These are phyloP conservation scores for Elsinoe perseae DNA, from an alignment of 2,329 filamentous ascomycete species.

Conservation along the genomic window DNA sequence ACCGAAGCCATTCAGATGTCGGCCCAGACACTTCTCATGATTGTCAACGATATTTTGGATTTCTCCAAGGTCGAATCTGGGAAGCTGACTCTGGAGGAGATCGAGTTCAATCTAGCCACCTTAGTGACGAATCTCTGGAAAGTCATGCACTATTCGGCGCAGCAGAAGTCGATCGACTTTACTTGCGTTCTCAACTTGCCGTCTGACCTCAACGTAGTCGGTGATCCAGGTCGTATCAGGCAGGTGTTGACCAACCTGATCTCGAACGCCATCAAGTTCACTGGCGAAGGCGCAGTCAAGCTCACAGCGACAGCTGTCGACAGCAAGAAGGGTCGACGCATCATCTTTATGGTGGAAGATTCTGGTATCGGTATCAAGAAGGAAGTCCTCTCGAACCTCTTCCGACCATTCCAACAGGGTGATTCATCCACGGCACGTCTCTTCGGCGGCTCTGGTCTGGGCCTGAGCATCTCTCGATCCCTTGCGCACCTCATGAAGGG, in stretches of 20 bases:
- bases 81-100: constrained; percentile 16
- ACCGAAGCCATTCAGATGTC: constrained; percentile 12
- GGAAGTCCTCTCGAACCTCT: constrained; percentile 16
- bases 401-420: constrained; percentile 18
- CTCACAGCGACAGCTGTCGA: constrained; percentile 16
- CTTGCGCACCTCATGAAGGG: constrained; percentile 31
- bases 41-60: constrained; percentile 18
- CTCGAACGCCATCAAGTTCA: constrained; percentile 21
- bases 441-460: constrained; percentile 35
- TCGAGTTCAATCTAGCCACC: constrained; percentile 11
- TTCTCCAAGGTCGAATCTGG: constrained; percentile 19
- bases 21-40: constrained; percentile 14
- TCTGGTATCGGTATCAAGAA: constrained; percentile 19
- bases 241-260: constrained; percentile 20
- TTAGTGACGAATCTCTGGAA: constrained; percentile 11
- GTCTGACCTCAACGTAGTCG: constrained; percentile 15
- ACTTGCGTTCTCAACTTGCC: constrained; percentile 5
- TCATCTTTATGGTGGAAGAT: constrained; percentile 19
- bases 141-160: constrained; percentile 12
- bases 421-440: constrained; percentile 17
- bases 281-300: constrained; percentile 15
- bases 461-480: constrained; percentile 34
- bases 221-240: constrained; percentile 19
- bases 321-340: constrained; percentile 4
- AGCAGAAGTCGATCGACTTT: constrained; percentile 16